Evolutionary conservation across 352 stramenopile genomes (phyloP), one percentile per base, ranked within the genome.

Genomic region (Achlya hypogyna): DNA sequence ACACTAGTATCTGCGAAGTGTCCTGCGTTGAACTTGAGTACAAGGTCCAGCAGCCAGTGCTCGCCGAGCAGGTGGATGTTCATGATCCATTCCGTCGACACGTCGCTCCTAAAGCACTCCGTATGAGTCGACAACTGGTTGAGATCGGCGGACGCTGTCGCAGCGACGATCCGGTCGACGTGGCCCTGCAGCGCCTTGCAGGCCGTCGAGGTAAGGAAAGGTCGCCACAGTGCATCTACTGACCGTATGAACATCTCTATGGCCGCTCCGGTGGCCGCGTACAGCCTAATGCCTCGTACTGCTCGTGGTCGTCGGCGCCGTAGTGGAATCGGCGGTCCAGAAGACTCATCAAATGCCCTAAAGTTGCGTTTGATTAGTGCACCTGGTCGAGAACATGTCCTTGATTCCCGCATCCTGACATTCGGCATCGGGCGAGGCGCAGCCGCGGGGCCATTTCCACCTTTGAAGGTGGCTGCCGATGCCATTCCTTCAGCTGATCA

Each of bases 11-110:
- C 2, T n/a, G 38, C 38, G n/a, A 1, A 3, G 6, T 10, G 12
- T 10, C 2, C 2, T 18, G 2, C n/a, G 38, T 45, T 34, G 42
- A 42, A 2, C n/a, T 25, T 28, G 23, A 6, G 9, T 28, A 67
- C 60, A 28, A 67, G 60, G 28, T 67, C 60, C 9, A 67, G 25
- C 45, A 67, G 40, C 60, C 60, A 67, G 22, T 22, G 18, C 23
- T 67, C 60, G 5, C 60, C 60, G 32, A 67, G 60, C 9, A 67
- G 32, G 43, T 67, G 60, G 31, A 52, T 22, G 27, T 67, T 67
- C 60, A 67, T 67, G 35, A 67, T 67, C 60, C 60, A 67, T 32
- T 67, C 60, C 10, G 28, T 18, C 8, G 60, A 67, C 6, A 67
- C 31, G 45, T 49, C 60, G 28, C 60, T 67, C 56, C 60, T 34